Evolutionary conservation across 768 basidiomycete genomes (phyloP), one percentile per base, ranked within the genome.

Genomic region (Boletus reticuloceps): DNA sequence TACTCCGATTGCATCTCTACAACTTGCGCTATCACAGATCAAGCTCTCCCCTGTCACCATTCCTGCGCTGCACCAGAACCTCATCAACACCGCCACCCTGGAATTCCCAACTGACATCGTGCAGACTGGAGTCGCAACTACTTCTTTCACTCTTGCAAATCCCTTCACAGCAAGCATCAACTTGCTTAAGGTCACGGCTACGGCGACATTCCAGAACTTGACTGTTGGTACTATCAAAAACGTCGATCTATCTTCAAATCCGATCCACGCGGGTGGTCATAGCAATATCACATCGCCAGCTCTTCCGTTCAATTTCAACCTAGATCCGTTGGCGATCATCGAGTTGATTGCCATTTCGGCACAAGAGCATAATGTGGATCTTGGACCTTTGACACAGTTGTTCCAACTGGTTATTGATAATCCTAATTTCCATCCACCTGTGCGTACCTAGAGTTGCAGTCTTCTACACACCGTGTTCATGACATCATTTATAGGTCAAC

Each of bases 131-230:
- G 66, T 85, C 19, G 85, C 85, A 2, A 75, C 76, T n/a, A 73
- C 81, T 6, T 71, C 80, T 1, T 86, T 89, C 64, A 75, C 71
- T 1, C 74, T 90, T 29, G 71, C 75, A 19, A 87, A 90, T 62
- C 86, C 86, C 0, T 90, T 90, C 71, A 88, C 85, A 0, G 85
- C 88, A 17, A 81, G 81, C 63, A 81, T 90, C 66, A 85, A 83
- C 64, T 68, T 90, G 16, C 64, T 85, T n/a, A 66, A 73, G 43
- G 69, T 89, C 17, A 71, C 69, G 3, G 80, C 86, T 1, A 78
- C 70, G 6, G 87, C 81, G 0, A 79, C 75, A 0, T 86, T 78
- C 73, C 76, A 79, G 20, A 77, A 75, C 44, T 63, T 89, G 40
- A 76, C 76, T 1, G 66, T 90, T 12, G 86, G 88, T 4, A 75